Conservation (phyloP, 2,329 filamentous ascomycete species). For the Pseudogymnoascus sp. region DNA sequence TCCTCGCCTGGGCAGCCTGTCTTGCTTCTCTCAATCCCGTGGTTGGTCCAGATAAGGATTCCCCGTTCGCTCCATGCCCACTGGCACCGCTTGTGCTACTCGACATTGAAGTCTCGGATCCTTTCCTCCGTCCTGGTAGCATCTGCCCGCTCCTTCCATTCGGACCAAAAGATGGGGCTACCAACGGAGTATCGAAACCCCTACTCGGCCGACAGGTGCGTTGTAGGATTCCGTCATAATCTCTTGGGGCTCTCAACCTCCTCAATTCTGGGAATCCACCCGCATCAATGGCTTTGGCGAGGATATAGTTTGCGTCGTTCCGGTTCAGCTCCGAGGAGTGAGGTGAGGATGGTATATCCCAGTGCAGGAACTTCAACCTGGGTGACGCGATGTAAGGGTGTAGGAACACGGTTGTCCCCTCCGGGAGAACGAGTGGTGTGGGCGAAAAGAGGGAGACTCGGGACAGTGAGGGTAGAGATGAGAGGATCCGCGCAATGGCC, state of each 20-base stretch:
- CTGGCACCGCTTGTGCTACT: constrained; percentile 14
- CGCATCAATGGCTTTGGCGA: constrained; percentile 55
- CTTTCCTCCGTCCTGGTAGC: constrained; percentile 22
- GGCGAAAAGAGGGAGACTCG: constrained; percentile 49
- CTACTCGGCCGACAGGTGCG: constrained; percentile 47
- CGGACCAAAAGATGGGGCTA: background rate
- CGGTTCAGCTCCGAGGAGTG: constrained; percentile 18
- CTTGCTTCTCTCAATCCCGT: constrained; percentile 41
- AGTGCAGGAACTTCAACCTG: constrained; percentile 50
- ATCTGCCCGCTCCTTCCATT: background rate
- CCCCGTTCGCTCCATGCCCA: background rate
- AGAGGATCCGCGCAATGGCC: constrained; percentile 48
- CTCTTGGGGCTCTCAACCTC: constrained; percentile 56
- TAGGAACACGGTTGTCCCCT: constrained; percentile 51
- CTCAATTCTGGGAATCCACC: constrained; percentile 56
- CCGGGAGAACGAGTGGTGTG: constrained; percentile 47
- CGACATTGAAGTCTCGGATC: constrained; percentile 7
- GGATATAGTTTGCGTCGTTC: constrained; percentile 50
- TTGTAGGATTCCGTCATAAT: constrained; percentile 64
- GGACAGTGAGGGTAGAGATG: constrained; percentile 41
- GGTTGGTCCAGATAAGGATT: constrained; percentile 31
- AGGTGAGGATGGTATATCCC: constrained; percentile 51
- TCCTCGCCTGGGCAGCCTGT: constrained; percentile 56
- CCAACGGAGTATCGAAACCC: constrained; percentile 18
- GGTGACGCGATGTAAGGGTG: constrained; percentile 56